Evolutionary conservation across 371 early-diverging fungal species (phyloP), one percentile per base, ranked within the genome.

Genomic region (Syncephalastrum sp.): DNA sequence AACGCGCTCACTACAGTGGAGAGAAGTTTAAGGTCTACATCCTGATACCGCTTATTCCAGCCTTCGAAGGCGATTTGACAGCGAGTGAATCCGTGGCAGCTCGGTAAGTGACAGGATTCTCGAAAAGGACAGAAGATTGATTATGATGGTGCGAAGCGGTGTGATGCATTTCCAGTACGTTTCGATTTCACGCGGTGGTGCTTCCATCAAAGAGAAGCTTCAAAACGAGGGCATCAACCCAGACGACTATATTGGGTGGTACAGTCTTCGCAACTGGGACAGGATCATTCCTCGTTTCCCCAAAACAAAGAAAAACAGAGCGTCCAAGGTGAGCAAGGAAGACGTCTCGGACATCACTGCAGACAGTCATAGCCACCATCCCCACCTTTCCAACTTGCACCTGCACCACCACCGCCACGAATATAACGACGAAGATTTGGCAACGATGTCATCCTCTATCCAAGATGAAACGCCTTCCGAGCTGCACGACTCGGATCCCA

Each of bases 1-100:
- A 77, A 38, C 71, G 76, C n/a, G 97, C 97, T 2, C 85, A 92
- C 55, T 38, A 66, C 15, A 78, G 83, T 4, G 68, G 72, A 2
- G 81, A 84, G 42, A 82, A 83, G 43, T 95, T 93, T 81, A 82
- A 86, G 38, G 89, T 93, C 15, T 89, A 91, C 61, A 87, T 97
- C 48, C 59, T 96, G 5, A 91, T 96, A 66, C 97, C 97, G 3
- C 70, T 95, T 51, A 84, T 93, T 65, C 97, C 97, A 3, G 95
- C 92, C 3, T 95, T 96, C 66, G 91, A 91, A 59, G 90, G 87
- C 42, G 93, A 91, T 60, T 71, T 96, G 50, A 81, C 82, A 47
- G 80, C 88, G 0, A 83, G 81, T 5, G 87, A 86, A 19, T 93
- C 92, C 0, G 84, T 84, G 19, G 88, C 92, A 4, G 78, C 89